A percentile compares a stretch with the other conserved stretches of the same genome.
Evolutionary conservation across 306 rosid species (phyloP).

Genomic region (Lathyrus tuberosus): DNA sequence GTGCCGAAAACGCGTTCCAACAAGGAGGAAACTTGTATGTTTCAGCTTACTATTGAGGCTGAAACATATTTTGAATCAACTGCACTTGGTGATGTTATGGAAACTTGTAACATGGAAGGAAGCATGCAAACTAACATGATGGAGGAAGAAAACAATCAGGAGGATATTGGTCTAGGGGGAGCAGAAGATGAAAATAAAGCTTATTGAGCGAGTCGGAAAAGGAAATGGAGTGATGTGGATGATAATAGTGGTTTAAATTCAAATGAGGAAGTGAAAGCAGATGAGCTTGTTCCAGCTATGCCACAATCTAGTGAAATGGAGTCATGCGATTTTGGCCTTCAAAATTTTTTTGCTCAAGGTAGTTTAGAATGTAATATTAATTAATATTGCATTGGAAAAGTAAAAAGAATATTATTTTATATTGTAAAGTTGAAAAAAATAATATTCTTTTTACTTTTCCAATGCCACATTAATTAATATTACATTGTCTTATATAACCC

Average conservation of each 20-base stretch:
- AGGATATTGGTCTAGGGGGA: neutral
- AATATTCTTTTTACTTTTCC: too few relatives aligned
- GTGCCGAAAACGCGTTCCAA: too few relatives aligned
- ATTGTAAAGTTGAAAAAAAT: too few relatives aligned
- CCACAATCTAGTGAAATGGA: constrained; percentile 15
- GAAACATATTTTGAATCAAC: constrained; percentile 6
- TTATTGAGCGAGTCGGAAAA: neutral
- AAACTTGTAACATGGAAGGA: constrained; percentile 11
- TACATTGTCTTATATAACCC: too few relatives aligned
- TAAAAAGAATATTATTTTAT: too few relatives aligned
- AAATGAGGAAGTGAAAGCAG: constrained; percentile 5
- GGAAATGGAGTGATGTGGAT: neutral
- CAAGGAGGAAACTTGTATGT: too few relatives aligned
- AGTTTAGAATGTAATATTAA: too few relatives aligned
- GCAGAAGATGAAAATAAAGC: neutral
- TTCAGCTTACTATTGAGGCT: too few relatives aligned
- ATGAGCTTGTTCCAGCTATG: constrained; percentile 16
- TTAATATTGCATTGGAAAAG: too few relatives aligned
- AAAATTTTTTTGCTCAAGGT: constrained; percentile 2
- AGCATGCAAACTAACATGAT: constrained; percentile 6
- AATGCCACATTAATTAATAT: too few relatives aligned
- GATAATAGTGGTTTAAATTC: neutral
- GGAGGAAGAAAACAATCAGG: constrained; percentile 1
- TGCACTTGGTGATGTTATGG: constrained; percentile 22
- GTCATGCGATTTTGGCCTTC: constrained; percentile 4